Base-by-base conservation (phyloP, 106 monocot species). In the Ottelia alismoides region DNA sequence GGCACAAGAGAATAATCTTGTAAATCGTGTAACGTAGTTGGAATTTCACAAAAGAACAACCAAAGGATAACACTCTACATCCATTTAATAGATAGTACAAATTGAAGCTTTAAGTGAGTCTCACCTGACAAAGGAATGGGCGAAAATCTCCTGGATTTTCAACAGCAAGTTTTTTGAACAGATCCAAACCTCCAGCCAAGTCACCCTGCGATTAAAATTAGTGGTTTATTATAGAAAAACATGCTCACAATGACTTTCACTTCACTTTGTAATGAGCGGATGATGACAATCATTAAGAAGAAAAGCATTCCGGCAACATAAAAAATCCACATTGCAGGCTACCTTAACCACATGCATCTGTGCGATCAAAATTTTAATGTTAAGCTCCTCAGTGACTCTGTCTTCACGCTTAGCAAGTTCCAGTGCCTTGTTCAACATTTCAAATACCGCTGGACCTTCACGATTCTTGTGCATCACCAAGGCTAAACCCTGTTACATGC, bases 331-430 rank as follows among this genome's bases (percentile, higher is more conserved):
- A n/a, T n/a, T n/a, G n/a, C n/a, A n/a, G n/a, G n/a, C 6, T 65
- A 94, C 93, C 93, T 73, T 74, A 52, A 94, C 64, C 50, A 81
- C 81, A 71, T 94, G 78, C 93, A 94, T 88, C 65, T 81, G 83
- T 18, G 93, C 88, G 64, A 88, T 88, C 60, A 88, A 63, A 50
- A 88, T 75, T 30, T 73, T 80, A 31, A 94, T 88, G 50, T 88
- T 88, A 18, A 84, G 55, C 52, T 88, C 88, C 44, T 81, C 93
- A 5, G 70, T 73, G 18, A 88, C 76, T 78, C 81, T 76, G n/a
- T 81, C 51, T 71, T 88, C 88, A 47, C 56, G 72, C 35, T 27
- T 49, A 25, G 93, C 88, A 67, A 94, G 63, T 29, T 84, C 74
- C 48, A 88, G 59, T 47, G 93, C 83, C 27, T 88, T 75, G 50